Percentiles rank a stretch among this genome's conserved stretches.
Conservation (phyloP, 139 green algal genomes). For the Pycnococcus provasolii region DNA sequence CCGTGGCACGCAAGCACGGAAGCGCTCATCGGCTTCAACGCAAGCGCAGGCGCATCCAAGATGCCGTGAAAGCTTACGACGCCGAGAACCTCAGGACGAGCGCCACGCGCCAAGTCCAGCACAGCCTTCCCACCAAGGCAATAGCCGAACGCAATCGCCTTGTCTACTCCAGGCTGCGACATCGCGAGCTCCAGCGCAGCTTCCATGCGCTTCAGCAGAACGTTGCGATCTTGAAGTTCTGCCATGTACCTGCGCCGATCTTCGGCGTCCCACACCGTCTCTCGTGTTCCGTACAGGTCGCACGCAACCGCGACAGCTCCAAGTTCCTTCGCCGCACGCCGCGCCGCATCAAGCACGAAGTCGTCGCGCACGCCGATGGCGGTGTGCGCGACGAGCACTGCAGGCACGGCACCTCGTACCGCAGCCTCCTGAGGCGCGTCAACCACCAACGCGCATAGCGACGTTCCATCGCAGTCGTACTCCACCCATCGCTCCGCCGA, state of each 20-base stretch:
- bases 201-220: too few species aligned
- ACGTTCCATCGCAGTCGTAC: too few species aligned
- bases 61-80: conserved; percentile 19
- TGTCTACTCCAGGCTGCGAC: too few species aligned
- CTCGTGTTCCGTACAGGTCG: neutral
- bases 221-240: too few species aligned
- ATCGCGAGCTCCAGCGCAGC: too few species aligned
- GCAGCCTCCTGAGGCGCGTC: too few species aligned
- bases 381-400: conserved; percentile 18
- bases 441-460: too few species aligned
- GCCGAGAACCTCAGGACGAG: neutral
- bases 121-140: conserved; percentile 14
- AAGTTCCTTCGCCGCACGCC: neutral
- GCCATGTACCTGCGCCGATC: too few species aligned
- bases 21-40: neutral
- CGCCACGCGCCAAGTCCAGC: conserved; percentile 1
- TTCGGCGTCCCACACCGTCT: conserved; percentile 11
- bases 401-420: too few species aligned
- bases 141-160: conserved; percentile 1
- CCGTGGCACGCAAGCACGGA: conserved; percentile 8
- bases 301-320: neutral
- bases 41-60: neutral
- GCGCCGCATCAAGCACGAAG: neutral
- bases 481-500: too few species aligned
- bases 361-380: conserved; percentile 5